phyloP scores from a whole-genome alignment of 179 eudicot genomes.

The Silene coronaria region DNA sequence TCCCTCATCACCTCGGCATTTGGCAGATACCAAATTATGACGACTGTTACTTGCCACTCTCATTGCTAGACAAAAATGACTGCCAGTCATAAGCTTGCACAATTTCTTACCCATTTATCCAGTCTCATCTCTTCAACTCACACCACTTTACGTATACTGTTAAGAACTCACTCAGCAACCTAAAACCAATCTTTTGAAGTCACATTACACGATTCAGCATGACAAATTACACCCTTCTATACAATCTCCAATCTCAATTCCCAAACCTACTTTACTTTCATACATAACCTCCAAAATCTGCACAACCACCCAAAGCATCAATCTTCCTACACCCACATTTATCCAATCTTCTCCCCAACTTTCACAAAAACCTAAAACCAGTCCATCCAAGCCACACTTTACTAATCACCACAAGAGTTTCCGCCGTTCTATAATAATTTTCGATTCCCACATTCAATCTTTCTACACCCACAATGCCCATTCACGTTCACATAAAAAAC shows the following conservation, averaged over 20 bases:
- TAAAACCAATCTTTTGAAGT: not conserved
- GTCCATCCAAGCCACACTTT: not conserved
- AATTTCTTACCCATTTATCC: not conserved
- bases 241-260: not conserved
- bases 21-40: not conserved
- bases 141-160: not conserved
- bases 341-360: not conserved
- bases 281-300: no score
- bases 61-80: not conserved
- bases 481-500: not conserved
- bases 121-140: not conserved
- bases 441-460: no score
- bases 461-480: constrained; percentile 2
- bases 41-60: not conserved
- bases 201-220: not conserved
- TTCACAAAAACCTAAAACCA: not conserved
- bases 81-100: not conserved
- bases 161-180: not conserved
- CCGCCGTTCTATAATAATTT: not conserved
- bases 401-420: not conserved
- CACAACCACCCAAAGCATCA: not conserved
- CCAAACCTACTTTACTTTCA: no score
- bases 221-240: no score
- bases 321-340: not conserved
- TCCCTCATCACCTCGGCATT: not conserved